Evolutionary conservation across 2,329 filamentous ascomycete genomes (phyloP).

Genomic region (Microsporum ferrugineum): DNA sequence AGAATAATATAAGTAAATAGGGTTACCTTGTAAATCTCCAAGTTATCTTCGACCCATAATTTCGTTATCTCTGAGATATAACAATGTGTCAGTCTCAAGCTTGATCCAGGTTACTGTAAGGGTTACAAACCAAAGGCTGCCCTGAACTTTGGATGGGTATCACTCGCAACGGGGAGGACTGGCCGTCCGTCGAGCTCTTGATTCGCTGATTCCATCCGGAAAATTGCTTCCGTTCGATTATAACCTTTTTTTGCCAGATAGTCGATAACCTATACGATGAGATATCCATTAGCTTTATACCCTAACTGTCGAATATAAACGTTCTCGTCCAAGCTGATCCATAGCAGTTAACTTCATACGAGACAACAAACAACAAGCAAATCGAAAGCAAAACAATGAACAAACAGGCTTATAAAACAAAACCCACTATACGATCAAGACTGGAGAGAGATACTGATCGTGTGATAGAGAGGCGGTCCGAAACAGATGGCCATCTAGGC

Average conservation of each 20-base stretch:
- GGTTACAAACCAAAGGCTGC: slow-evolving; percentile 50
- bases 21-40: slow-evolving; percentile 81
- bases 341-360: too few species aligned
- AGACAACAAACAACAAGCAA: not conserved
- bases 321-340: not conserved
- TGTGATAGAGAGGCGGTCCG: not conserved
- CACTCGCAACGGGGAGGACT: slow-evolving; percentile 53
- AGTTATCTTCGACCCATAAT: slow-evolving; percentile 78
- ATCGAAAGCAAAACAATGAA: not conserved
- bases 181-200: slow-evolving; percentile 71
- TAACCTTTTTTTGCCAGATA: slow-evolving; percentile 95
- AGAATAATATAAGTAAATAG: slow-evolving; percentile 5
- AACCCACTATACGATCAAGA: not conserved
- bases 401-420: not conserved
- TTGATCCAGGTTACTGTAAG: not conserved
- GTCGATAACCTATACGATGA: slow-evolving; percentile 54
- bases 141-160: slow-evolving; percentile 66
- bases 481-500: not conserved
- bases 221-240: slow-evolving; percentile 79
- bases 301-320: not conserved
- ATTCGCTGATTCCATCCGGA: slow-evolving; percentile 78
- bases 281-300: not conserved
- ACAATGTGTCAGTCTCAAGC: not conserved
- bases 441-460: not conserved
- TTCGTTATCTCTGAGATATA: slow-evolving; percentile 49